Evolutionary conservation across 1,284 basidiomycete species (phyloP).

Genomic region (Meripilus lineatus): DNA sequence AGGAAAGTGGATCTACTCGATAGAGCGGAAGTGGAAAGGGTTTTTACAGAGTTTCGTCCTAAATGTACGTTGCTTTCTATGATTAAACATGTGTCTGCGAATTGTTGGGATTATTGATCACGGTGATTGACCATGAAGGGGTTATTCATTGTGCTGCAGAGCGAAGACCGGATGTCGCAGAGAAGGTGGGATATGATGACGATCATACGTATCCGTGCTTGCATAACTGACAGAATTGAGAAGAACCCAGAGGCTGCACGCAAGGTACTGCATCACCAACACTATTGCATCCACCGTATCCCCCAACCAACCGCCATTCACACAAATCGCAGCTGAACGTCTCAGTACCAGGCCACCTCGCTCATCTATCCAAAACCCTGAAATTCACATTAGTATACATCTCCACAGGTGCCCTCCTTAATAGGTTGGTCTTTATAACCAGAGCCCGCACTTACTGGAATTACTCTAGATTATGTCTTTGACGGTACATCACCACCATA

Average conservation of each 20-base stretch:
- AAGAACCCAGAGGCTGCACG: conserved; percentile 64
- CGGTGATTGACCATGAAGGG: conserved; percentile 49
- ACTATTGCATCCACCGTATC: no score
- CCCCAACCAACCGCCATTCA: no score
- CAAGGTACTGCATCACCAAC: no score
- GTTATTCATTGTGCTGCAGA: conserved; percentile 86
- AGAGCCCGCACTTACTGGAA: not conserved
- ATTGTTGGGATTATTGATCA: no score
- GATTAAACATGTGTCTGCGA: no score
- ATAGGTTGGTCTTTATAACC: not conserved
- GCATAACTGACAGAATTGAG: no score
- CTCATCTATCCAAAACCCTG: conserved; percentile 49
- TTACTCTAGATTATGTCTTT: conserved; percentile 72
- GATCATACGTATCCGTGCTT: no score
- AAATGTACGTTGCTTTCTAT: conserved; percentile 44
- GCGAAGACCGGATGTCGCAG: conserved; percentile 77
- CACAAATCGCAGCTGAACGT: conserved; percentile 71
- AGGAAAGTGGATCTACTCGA: conserved; percentile 59
- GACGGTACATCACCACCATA: conserved; percentile 82
- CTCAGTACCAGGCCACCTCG: conserved; percentile 57
- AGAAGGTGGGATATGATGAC: no score
- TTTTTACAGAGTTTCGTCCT: conserved; percentile 54
- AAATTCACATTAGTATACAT: conserved; percentile 69
- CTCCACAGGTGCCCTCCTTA: conserved; percentile 54
- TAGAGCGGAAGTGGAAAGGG: conserved; percentile 38